phyloP scores from a whole-genome alignment of 495 filamentous ascomycete species.

The Clohesyomyces aquaticus region DNA sequence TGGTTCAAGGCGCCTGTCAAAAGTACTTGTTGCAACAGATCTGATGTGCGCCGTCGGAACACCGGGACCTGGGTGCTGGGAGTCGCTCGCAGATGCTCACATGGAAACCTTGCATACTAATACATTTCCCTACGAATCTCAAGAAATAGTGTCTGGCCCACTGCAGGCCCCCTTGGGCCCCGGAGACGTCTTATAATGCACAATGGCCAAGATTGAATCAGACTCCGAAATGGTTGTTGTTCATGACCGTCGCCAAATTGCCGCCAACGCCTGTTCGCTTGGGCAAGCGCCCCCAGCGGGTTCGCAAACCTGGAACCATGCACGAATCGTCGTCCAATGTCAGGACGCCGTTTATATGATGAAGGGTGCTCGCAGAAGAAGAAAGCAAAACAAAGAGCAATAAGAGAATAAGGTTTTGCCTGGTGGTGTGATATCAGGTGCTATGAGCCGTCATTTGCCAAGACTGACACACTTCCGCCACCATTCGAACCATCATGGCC shows the following conservation, averaged over 20 bases:
- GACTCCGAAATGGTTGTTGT: background rate
- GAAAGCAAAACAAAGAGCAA: background rate
- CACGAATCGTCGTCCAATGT: conserved; percentile 3
- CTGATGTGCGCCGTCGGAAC: no score
- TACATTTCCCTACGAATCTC: background rate
- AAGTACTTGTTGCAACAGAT: no score
- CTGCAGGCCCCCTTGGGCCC: background rate
- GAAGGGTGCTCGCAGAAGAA: background rate
- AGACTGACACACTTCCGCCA: background rate
- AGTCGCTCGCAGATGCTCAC: no score
- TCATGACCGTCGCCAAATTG: background rate
- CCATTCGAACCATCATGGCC: conserved; percentile 6
- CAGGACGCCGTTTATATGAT: background rate
- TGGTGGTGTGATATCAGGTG: background rate
- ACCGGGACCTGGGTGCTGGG: no score
- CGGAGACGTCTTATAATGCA: background rate
- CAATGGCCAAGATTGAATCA: background rate
- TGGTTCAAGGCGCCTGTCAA: no score
- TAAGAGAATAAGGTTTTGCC: background rate
- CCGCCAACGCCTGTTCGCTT: conserved; percentile 5
- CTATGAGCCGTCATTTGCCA: conserved; percentile 9
- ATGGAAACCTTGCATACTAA: background rate
- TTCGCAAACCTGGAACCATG: background rate
- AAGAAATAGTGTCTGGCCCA: background rate
- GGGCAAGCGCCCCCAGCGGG: background rate